These are phyloP conservation scores for Xerocomus potaroensis DNA, from an alignment of 768 basidiomycete genomes.

Conservation along the genomic window DNA sequence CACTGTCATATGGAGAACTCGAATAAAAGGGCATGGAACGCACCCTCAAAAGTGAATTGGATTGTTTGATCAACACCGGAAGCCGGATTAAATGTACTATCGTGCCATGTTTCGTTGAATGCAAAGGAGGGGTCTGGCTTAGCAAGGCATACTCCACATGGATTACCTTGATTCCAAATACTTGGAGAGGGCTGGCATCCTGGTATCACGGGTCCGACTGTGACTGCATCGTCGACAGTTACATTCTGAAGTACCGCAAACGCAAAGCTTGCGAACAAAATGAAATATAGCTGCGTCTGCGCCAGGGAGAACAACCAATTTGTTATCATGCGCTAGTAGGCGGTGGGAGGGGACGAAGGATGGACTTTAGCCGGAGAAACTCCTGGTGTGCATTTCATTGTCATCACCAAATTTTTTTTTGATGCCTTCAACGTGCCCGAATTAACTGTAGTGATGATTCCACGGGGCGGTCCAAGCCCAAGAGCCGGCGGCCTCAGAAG, in stretches of 20 bases:
- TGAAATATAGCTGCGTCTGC: too few relatives aligned
- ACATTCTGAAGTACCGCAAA: conserved; percentile 10
- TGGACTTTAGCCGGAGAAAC: too few relatives aligned
- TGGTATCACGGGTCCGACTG: conserved; percentile 8
- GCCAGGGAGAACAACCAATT: too few relatives aligned
- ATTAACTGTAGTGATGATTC: too few relatives aligned
- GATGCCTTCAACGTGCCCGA: too few relatives aligned
- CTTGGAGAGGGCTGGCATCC: conserved; percentile 6
- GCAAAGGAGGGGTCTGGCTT: neutral
- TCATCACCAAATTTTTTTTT: too few relatives aligned
- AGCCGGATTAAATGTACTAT: neutral
- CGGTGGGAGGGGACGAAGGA: too few relatives aligned
- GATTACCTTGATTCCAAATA: conserved; percentile 2
- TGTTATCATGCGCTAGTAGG: too few relatives aligned
- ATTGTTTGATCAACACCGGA: neutral
- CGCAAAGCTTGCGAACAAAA: neutral
- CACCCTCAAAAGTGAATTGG: conserved; percentile 11
- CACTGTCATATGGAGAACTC: neutral
- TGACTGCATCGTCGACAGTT: conserved; percentile 13
- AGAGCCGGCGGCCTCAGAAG: too few relatives aligned
- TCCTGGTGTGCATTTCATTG: too few relatives aligned
- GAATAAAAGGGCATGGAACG: too few relatives aligned
- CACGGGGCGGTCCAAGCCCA: too few relatives aligned
- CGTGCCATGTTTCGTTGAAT: conserved; percentile 17
- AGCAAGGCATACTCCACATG: neutral